phyloP scores from a whole-genome alignment of 2,329 filamentous ascomycete species.

The Ascochyta viciae-villosae region DNA sequence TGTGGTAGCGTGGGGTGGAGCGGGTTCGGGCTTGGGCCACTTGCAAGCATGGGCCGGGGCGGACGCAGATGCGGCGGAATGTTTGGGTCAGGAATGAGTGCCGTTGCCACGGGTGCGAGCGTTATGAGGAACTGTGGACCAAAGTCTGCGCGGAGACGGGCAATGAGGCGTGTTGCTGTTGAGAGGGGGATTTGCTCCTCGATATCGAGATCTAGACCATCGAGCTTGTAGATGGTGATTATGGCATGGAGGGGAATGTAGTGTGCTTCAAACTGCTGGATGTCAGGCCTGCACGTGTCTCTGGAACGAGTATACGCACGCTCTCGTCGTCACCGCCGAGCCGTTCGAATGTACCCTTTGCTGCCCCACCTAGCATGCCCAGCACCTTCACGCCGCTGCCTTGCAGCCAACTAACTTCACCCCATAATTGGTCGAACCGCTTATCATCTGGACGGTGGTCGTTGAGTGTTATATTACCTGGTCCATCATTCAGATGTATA shows the following conservation, averaged over 20 bases:
- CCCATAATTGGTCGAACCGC: conserved; percentile 77
- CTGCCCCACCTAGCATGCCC: conserved; percentile 87
- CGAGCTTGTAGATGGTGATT: conserved; percentile 61
- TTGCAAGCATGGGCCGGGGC: conserved; percentile 38
- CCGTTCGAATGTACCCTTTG: conserved; percentile 72
- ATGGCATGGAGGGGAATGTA: conserved; percentile 73
- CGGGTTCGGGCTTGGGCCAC: conserved; percentile 41
- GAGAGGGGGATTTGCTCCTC: conserved; percentile 76
- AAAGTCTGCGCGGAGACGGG: conserved; percentile 66
- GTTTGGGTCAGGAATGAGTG: conserved; percentile 61
- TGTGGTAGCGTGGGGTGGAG: conserved; percentile 57
- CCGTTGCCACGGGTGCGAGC: conserved; percentile 81
- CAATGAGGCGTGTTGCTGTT: conserved; percentile 63
- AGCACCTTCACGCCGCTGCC: conserved; percentile 78
- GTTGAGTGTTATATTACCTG: conserved; percentile 77
- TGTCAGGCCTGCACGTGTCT: background rate
- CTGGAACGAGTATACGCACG: conserved; percentile 21
- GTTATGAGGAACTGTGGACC: conserved; percentile 76
- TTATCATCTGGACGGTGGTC: conserved; percentile 74
- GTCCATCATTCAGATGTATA: conserved; percentile 77
- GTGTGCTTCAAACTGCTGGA: conserved; percentile 70
- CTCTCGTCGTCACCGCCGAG: conserved; percentile 43
- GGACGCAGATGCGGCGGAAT: conserved; percentile 41
- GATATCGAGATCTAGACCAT: conserved; percentile 51
- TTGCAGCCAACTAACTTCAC: conserved; percentile 75